Evolutionary conservation across 306 rosid genomes (phyloP).

Genomic region (Prinsepia uniflora): DNA sequence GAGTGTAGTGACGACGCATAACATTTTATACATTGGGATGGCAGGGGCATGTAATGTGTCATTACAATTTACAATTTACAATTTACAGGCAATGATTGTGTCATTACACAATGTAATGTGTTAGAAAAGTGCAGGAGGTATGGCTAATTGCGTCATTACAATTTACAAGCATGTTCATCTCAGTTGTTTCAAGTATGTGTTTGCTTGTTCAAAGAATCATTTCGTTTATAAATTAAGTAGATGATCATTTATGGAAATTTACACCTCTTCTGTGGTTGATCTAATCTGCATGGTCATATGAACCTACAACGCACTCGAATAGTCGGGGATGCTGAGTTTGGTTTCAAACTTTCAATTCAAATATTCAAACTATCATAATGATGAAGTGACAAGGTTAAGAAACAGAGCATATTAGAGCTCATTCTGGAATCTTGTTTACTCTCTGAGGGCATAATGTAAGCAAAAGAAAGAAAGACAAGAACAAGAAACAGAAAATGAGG

Average conservation of each 20-base stretch:
- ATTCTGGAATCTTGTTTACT: too few species aligned
- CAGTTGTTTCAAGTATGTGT: conserved; percentile 8
- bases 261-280: neutral
- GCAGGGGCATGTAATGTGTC: conserved; percentile 3
- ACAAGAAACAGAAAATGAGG: neutral
- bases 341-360: too few species aligned
- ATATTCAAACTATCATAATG: too few species aligned
- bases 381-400: neutral
- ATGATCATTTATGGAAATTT: conserved; percentile 3
- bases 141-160: conserved; percentile 3
- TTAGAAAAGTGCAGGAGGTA: too few species aligned
- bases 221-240: neutral
- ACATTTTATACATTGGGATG: neutral
- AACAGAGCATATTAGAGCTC: neutral
- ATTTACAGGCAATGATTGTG: too few species aligned
- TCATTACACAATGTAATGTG: too few species aligned
- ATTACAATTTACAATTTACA: neutral
- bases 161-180: conserved; percentile 3
- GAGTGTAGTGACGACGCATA: too few species aligned
- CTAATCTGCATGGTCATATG: neutral
- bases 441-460: neutral
- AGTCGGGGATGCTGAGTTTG: too few species aligned
- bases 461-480: neutral
- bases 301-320: too few species aligned
- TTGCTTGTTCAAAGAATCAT: neutral